Base-by-base conservation (phyloP, 805 yeast species). In the Candida germanica region DNA sequence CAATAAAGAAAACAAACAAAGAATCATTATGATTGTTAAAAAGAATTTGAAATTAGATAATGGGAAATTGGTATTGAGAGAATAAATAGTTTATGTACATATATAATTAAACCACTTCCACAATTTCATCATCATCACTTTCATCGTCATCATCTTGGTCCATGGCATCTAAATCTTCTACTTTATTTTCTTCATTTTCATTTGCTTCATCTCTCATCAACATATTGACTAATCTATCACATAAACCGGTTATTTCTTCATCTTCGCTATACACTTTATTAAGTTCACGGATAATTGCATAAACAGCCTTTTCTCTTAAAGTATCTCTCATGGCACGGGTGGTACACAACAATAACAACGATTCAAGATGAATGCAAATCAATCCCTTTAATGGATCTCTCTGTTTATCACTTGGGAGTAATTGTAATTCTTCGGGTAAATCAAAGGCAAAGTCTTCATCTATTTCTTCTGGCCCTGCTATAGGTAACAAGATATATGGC, bases 141-240 rank as follows among this genome's bases (percentile, higher is more conserved):
- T n/a, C n/a, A n/a, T n/a, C n/a, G 23, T 50, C 54, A 28, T 31
- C 29, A 18, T 64, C 75, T 29, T 71, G 76, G 20, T 75, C 77
- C 12, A 27, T 32, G 11, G 12, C 16, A 22, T 69, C 71, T 16
- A 65, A 67, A n/a, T 57, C 68, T 38, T 77, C 80, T 33, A 75
- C 77, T 13, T 67, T 65, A 26, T 62, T 71, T 6, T 36, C 52
- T 5, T 49, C 61, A 5, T 35, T 44, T 5, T 56, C 64, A 23
- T 77, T 73, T 7, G 73, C 75, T 52, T 89, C 97, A 53, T 91
- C 97, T 68, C 97, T 79, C 93, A 85, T 84, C 45, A 91, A 70
- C 79, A 87, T 76, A 56, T 91, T 91, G 15, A 89, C 98, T 26
- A 85, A 59, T 55, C 93, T 74, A 49, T 87, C 95, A 64, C 93